Evolutionary conservation across 306 rosid species (phyloP), one percentile per base, ranked within the genome.

Genomic region (Fagus sylvatica): DNA sequence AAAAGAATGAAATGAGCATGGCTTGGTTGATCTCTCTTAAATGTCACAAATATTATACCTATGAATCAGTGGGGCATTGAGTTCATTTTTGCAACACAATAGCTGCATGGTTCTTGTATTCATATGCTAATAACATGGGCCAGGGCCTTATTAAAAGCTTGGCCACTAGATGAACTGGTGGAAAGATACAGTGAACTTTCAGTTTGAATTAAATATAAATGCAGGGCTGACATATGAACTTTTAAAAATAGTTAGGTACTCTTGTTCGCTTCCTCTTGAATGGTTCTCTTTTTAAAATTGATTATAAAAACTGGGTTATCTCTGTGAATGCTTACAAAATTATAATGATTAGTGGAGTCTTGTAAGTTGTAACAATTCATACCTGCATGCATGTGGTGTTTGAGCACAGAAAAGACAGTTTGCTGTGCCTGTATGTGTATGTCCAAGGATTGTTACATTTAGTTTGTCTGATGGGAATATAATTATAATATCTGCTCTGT

Each of bases 1-100:
- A 91, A 87, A 83, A 91, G 80, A 81, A 82, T 78, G 60, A 86
- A 90, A 83, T 89, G 91, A 89, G 74, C 82, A 61, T 65, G 22
- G 71, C 53, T 62, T 51, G 6, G 33, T 59, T 55, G 74, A 60
- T 77, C 53, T 48, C 78, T 72, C 53, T 82, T 40, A 53, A 81
- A 78, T 78, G 33, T 71, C 37, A 55, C 30, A 33, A 34, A 36
- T 51, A 30, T 34, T 39, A 39, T 83, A 79, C 59, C 13, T 42
- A 51, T 69, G 69, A 83, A 74, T 77, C 41, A 72, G 34, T 78
- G 51, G 46, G 51, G 46, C 65, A 69, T 73, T 72, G 79, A 56
- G 76, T 67, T 71, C 34, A 65, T 41, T 74, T 73, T 53, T 75
- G 73, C 55, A 40, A n/a, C 36, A 11, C 15, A 22, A 36, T 8